Conservation (phyloP, 768 basidiomycete species). For the Amanita thiersii region DNA sequence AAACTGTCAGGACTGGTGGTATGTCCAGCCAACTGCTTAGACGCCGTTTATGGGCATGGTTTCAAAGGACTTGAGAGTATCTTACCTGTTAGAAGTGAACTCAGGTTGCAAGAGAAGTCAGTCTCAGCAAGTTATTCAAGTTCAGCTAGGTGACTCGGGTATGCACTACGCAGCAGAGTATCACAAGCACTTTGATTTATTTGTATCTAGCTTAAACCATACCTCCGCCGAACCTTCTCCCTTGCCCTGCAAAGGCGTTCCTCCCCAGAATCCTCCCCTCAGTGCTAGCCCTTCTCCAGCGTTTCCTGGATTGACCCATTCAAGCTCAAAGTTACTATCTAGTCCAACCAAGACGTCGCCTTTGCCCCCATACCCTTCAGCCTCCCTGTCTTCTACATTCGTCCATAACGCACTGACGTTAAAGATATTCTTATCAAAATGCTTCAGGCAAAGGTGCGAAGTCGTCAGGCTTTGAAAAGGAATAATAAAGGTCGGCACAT, state of each 20-base stretch:
- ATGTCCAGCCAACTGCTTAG: no score
- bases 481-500: no score
- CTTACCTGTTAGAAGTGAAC: no score
- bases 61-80: no score
- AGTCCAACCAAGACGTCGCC: constrained; percentile 27
- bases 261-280: constrained; percentile 30
- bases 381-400: constrained; percentile 20
- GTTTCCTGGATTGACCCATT: constrained; percentile 24
- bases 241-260: constrained; percentile 17
- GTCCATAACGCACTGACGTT: constrained; percentile 30
- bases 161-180: background rate
- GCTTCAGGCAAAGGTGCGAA: constrained; percentile 20
- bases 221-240: constrained; percentile 1
- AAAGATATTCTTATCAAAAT: constrained; percentile 30
- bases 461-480: constrained; percentile 3
- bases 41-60: no score
- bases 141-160: no score
- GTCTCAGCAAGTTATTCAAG: no score
- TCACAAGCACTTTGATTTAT: no score
- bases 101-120: no score
- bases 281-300: constrained; percentile 28
- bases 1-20: no score
- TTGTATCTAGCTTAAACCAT: background rate
- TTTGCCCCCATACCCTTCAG: constrained; percentile 20
- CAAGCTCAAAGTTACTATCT: constrained; percentile 27